phyloP scores from a whole-genome alignment of 441 rosid genomes.

The Daphne laureola region DNA sequence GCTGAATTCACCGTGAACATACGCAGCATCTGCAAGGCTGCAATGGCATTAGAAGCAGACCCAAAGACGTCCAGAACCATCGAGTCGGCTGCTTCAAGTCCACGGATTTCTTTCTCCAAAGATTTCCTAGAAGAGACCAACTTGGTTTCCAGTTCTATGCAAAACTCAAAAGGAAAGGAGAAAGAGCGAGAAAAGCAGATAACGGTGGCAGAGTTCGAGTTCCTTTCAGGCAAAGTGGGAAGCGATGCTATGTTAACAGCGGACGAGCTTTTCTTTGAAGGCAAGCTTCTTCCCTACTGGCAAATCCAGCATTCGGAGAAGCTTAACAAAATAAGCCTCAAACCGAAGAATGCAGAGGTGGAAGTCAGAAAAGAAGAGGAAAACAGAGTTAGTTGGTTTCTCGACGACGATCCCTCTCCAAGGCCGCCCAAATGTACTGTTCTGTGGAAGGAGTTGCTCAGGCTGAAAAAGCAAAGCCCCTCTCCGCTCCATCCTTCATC shows the following conservation, averaged over 20 bases:
- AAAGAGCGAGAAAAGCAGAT: conserved; percentile 25
- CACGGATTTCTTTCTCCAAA: conserved; percentile 77
- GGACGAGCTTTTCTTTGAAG: conserved; percentile 79
- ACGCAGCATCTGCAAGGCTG: conserved; percentile 7
- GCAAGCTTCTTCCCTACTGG: conserved; percentile 81
- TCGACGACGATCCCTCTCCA: conserved; percentile 92
- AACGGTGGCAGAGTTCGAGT: conserved; percentile 66
- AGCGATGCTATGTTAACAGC: conserved; percentile 55
- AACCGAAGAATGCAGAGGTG: conserved; percentile 24
- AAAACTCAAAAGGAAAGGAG: conserved; percentile 4
- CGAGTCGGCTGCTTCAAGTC: conserved; percentile 35
- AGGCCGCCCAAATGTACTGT: conserved; percentile 95
- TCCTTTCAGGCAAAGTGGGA: conserved; percentile 47
- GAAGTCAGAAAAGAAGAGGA: conserved; percentile 35
- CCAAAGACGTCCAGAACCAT: conserved; percentile 29
- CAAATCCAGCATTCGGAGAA: conserved; percentile 63
- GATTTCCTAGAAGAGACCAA: conserved; percentile 65
- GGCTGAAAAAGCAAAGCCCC: conserved; percentile 62
- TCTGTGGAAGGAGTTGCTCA: conserved; percentile 82
- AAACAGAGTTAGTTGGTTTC: conserved; percentile 51
- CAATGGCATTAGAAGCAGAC: conserved; percentile 44
- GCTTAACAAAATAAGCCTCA: conserved; percentile 56
- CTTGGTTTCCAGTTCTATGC: conserved; percentile 40
- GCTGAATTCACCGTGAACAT: conserved; percentile 32
- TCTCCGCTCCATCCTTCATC: conserved; percentile 64